Conservation (phyloP, 208 protist genomes). For the Acanthamoeba divionensis region DNA sequence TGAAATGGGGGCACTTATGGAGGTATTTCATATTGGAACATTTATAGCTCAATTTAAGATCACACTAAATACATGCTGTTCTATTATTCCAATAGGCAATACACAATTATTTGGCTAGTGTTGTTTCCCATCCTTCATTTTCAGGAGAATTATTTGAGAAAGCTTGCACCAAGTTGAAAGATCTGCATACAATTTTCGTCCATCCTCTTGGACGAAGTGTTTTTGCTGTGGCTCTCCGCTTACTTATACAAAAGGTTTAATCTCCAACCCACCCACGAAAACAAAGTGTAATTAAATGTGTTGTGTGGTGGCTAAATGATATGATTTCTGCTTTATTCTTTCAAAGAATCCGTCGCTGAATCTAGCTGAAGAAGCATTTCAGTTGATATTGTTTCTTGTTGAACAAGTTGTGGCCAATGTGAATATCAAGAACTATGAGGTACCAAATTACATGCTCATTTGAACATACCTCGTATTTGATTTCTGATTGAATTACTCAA, state of each 20-base stretch:
- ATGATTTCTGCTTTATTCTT: not conserved
- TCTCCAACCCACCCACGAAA: too few species aligned
- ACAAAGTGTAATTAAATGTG: not conserved
- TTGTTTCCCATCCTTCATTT: slow-evolving; percentile 17
- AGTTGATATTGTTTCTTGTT: slow-evolving; percentile 10
- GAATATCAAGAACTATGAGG: slow-evolving; percentile 11
- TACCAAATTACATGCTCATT: too few species aligned
- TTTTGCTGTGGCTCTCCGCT: slow-evolving; percentile 30
- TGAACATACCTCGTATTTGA: too few species aligned
- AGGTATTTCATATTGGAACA: slow-evolving; percentile 5
- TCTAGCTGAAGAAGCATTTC: not conserved
- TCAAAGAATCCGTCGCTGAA: slow-evolving; percentile 21
- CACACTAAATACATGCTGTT: too few species aligned
- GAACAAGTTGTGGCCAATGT: slow-evolving; percentile 23
- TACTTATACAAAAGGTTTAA: too few species aligned
- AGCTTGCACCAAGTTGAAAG: not conserved
- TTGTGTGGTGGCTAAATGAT: not conserved
- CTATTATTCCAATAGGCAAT: not conserved
- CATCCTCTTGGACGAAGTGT: slow-evolving; percentile 2
- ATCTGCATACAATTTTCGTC: not conserved
- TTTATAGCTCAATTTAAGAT: too few species aligned
- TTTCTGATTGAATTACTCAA: not conserved
- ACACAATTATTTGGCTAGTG: not conserved
- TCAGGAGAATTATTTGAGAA: slow-evolving; percentile 16
- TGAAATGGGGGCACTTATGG: not conserved